Conservation (phyloP, 441 rosid species). For the Gossypium davidsonii region DNA sequence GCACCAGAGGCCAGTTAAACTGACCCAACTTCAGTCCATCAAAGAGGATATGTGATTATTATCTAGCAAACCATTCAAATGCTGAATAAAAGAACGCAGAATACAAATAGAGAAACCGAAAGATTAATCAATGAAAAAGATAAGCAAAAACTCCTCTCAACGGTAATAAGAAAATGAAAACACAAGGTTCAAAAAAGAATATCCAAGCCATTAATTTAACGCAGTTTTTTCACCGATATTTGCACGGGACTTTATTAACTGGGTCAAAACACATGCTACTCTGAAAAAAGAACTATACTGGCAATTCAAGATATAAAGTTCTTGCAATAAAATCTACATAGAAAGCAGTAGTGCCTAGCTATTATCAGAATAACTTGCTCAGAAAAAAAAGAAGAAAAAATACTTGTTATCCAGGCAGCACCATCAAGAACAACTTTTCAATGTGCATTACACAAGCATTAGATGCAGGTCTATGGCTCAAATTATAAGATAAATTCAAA, state of each 20-base stretch:
- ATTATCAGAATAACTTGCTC: neutral
- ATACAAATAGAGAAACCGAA: neutral
- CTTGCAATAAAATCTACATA: conserved; percentile 1
- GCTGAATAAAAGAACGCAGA: neutral
- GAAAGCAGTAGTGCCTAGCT: neutral
- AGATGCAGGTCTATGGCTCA: neutral
- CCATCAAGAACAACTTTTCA: neutral
- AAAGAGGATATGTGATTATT: neutral
- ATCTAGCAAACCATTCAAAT: neutral
- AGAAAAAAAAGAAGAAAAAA: neutral
- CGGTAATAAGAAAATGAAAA: neutral
- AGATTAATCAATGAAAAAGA: neutral
- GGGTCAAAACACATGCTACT: neutral
- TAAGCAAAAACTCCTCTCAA: neutral
- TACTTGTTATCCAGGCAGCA: neutral
- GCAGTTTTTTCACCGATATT: neutral
- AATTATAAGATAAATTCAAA: neutral
- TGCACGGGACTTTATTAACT: neutral
- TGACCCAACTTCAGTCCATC: neutral
- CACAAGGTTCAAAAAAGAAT: conserved; percentile 1
- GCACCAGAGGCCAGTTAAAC: neutral
- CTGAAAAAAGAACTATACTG: neutral
- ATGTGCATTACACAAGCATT: neutral
- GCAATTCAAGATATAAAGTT: neutral
- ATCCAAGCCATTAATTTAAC: neutral